Base-by-base conservation (phyloP, 345 rosid genomes). In the Eucalyptus albens region DNA sequence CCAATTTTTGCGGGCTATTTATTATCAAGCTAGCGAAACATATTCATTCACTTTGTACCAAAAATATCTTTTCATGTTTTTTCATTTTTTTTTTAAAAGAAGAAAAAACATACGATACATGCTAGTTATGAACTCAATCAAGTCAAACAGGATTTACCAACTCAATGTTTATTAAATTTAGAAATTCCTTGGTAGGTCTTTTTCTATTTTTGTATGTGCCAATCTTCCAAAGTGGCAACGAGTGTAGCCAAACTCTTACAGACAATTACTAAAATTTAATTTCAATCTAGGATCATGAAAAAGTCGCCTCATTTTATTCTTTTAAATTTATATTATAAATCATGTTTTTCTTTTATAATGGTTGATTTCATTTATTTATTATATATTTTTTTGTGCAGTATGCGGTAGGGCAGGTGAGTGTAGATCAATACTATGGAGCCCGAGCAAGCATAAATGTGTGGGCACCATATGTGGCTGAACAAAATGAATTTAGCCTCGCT, bases 371-470 rank as follows among this genome's bases (percentile, higher is more conserved):
- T 77, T 60, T 56, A 55, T 7, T 15, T 15, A 7, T 21, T 37
- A 53, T 53, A 53, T 8, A 1, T 53, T 51, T 51, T 51, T 77
- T 77, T 9, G 40, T 3, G 89, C 95, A 98, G 99, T 98, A 98
- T 92, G 99, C 99, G 89, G 96, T 94, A 47, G 99, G 99, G 86
- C 95, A 94, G 89, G 99, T 94, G 91, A 93, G 60, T 42, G 99
- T 99, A 50, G 96, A 92, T 42, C 95, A 95, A 89, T 98, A 97
- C 87, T 98, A 97, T 69, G 99, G 99, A 89, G 99, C 99, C 85
- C 95, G 96, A 91, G 99, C 99, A 6, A 96, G 98, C 92, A 95
- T 98, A 62, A 98, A 97, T 89, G 96, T 98, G 88, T 98, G 99
- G 99, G 90, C 95, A 47, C 99, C 99, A 13, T 89, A 80, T 15